These are phyloP conservation scores for Fusarium subglutinans DNA, from an alignment of 2,329 filamentous ascomycete genomes.

Conservation along the genomic window DNA sequence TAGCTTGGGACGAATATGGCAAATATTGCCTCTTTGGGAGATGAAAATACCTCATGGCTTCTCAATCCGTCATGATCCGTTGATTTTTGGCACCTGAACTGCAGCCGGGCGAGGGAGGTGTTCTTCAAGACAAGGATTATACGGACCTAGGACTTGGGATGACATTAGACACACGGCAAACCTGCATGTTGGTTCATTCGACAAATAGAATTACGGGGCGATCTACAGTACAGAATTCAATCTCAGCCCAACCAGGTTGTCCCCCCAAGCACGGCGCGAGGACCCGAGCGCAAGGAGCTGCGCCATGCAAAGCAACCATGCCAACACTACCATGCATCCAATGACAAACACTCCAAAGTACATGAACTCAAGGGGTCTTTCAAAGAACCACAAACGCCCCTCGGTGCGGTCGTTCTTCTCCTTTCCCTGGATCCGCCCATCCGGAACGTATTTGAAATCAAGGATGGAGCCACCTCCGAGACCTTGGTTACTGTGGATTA, in stretches of 20 bases:
- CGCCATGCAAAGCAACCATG: not conserved
- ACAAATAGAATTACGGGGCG: not conserved
- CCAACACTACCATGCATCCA: constrained; percentile 3
- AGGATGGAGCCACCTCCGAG: constrained; percentile 44
- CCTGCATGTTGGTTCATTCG: not conserved
- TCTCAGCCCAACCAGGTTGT: not conserved
- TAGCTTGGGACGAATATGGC: not conserved
- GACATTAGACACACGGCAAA: not conserved
- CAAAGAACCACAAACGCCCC: constrained; percentile 21
- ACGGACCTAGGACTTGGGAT: not conserved
- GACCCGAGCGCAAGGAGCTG: not conserved
- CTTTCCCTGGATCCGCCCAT: constrained; percentile 28
- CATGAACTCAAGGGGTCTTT: constrained; percentile 40
- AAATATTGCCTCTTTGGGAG: not conserved
- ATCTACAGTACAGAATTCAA: not conserved
- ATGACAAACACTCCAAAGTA: constrained; percentile 38
- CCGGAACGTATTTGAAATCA: constrained; percentile 48
- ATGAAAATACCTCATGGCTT: not conserved
- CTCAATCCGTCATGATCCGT: not conserved
- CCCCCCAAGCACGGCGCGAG: not conserved
- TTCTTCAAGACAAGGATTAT: not conserved
- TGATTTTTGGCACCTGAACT: not conserved
- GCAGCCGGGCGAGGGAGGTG: not conserved
- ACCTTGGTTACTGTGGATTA: constrained; percentile 43
- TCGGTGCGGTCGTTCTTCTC: constrained; percentile 30